A percentile compares a stretch with the other conserved stretches of the same genome.
Evolutionary conservation across 2,329 filamentous ascomycete species (phyloP).

Genomic region (Chrysoporthe cubensis): DNA sequence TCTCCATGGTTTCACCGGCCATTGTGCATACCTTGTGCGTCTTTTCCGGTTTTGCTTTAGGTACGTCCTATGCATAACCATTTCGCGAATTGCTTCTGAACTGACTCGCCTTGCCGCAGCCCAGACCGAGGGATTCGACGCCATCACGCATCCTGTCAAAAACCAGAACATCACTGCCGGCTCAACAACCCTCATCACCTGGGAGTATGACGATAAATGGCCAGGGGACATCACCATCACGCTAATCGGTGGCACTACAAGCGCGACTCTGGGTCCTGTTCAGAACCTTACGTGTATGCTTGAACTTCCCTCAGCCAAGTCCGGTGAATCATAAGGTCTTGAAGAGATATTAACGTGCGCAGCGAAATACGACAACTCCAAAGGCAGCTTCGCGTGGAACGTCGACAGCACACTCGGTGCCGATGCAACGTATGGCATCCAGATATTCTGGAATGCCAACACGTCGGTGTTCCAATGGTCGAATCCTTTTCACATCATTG

Average conservation of each 20-base stretch:
- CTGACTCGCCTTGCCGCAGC: not conserved
- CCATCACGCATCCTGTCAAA: slow-evolving; percentile 51
- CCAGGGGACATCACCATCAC: slow-evolving; percentile 52
- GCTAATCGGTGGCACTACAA: slow-evolving; percentile 57
- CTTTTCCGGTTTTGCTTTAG: no score
- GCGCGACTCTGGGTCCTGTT: slow-evolving; percentile 42
- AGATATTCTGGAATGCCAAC: slow-evolving; percentile 2
- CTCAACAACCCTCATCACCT: slow-evolving; percentile 53
- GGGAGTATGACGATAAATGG: slow-evolving; percentile 49
- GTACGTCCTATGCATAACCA: not conserved
- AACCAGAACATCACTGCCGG: slow-evolving; percentile 53
- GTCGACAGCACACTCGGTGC: slow-evolving; percentile 5
- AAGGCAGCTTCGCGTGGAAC: not conserved
- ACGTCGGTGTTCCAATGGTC: slow-evolving; percentile 2
- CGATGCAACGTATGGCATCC: slow-evolving; percentile 3
- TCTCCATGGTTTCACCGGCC: not conserved
- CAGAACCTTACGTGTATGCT: slow-evolving; percentile 5
- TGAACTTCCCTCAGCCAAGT: not conserved
- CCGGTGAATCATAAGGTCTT: not conserved
- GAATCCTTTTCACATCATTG: slow-evolving; percentile 6
- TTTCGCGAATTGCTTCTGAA: not conserved
- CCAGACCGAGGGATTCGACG: slow-evolving; percentile 59
- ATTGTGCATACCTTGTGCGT: not conserved
- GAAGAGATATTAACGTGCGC: not conserved
- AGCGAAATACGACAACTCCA: slow-evolving; percentile 7